Evolutionary conservation across 106 monocot species (phyloP), one percentile per base, ranked within the genome.

Genomic region (Allium fistulosum): DNA sequence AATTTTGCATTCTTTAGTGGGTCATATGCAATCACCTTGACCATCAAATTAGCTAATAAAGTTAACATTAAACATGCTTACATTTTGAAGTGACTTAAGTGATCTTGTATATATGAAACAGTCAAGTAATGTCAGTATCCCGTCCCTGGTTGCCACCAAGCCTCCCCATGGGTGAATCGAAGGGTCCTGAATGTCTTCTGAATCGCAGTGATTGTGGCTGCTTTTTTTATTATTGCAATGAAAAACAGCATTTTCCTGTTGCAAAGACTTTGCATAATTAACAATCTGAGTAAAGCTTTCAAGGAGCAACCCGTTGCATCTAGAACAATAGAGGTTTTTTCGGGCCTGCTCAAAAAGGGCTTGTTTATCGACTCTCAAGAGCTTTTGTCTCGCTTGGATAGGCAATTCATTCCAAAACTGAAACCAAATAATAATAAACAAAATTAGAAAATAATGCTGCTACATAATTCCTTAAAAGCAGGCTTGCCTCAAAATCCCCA

Each of bases 91-190:
- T 22, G 78, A 55, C 66, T 63, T 72, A 7, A 91, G 75, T 48
- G 92, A 92, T 48, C 82, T 84, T 49, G 79, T 69, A 76, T 76
- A 63, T 22, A 87, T 70, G 82, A 84, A 97, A 68, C 92, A 87
- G 62, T 97, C 92, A 45, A 92, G 75, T 26, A 92, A 80, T 10
- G 97, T 89, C 46, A 97, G 77, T 58, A 82, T 61, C 27, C 97
- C 97, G 76, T 97, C 89, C 67, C 84, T 86, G 26, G 92, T 89
- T 27, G 84, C 72, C 28, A 79, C 66, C 73, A 97, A 76, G 10
- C 92, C 97, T 66, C 97, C 97, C 97, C 97, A 97, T 12, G 92
- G 92, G 75, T 97, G 92, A 46, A 84, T 78, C 57, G 80, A 80
- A 12, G 97, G 87, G 61, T 92, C 91, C 52, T 80, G 88, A 2